A percentile compares a stretch with the other conserved stretches of the same genome.
phyloP scores from a whole-genome alignment of 1,139 yeast species.

The Spencermartinsiella ligniputridi region DNA sequence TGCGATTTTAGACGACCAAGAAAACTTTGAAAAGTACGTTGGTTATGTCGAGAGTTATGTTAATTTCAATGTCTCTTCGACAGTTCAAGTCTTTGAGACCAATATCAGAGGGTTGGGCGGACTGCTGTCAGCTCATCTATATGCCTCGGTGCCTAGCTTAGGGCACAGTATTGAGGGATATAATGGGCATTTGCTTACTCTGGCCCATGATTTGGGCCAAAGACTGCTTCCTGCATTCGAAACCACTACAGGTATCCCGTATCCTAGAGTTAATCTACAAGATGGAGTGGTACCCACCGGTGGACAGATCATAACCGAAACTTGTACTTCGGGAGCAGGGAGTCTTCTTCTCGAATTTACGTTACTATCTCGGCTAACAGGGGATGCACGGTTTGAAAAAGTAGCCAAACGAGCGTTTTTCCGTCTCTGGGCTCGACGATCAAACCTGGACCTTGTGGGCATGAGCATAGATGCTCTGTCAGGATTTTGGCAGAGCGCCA shows the following conservation, averaged over 20 bases:
- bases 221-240: conserved; percentile 64
- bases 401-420: conserved; percentile 61
- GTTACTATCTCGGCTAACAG: conserved; percentile 64
- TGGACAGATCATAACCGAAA: conserved; percentile 44
- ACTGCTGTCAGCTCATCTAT: conserved; percentile 68
- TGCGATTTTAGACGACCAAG: conserved; percentile 64
- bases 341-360: conserved; percentile 79
- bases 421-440: conserved; percentile 65
- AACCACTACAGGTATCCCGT: conserved; percentile 56
- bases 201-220: conserved; percentile 71
- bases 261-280: conserved; percentile 64
- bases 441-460: conserved; percentile 62
- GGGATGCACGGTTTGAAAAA: conserved; percentile 65
- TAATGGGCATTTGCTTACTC: conserved; percentile 60
- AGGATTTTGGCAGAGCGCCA: conserved; percentile 53
- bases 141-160: conserved; percentile 54
- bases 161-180: conserved; percentile 47
- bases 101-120: conserved; percentile 80
- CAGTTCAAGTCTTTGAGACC: conserved; percentile 83
- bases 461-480: conserved; percentile 67
- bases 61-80: conserved; percentile 58
- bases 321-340: conserved; percentile 84
- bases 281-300: conserved; percentile 43
- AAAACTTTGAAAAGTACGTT: conserved; percentile 49
- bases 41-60: conserved; percentile 40